Conservation (phyloP, 345 rosid species). For the Heritiera littoralis region DNA sequence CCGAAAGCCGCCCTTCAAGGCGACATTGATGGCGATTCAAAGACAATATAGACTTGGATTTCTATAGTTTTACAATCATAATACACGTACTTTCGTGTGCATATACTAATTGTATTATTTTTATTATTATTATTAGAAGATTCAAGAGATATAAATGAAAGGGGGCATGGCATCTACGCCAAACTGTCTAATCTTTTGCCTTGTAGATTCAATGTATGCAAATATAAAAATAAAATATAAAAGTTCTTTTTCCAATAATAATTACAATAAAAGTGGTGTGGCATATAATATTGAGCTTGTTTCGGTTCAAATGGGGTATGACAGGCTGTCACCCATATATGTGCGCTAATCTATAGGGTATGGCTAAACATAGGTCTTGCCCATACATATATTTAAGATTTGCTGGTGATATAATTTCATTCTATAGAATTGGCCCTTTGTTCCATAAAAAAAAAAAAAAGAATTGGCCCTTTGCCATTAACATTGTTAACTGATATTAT, state of each 20-base stretch:
- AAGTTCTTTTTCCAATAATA: neutral
- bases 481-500: no score
- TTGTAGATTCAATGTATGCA: conserved; percentile 7
- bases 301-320: neutral
- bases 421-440: no score
- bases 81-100: neutral
- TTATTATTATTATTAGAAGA: neutral
- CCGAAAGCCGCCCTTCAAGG: neutral
- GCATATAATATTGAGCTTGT: neutral
- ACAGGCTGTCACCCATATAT: conserved; percentile 13
- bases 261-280: neutral
- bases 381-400: neutral
- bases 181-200: neutral
- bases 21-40: neutral
- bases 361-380: neutral
- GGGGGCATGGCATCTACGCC: neutral
- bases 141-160: neutral
- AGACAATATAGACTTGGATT: neutral
- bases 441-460: no score
- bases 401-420: neutral
- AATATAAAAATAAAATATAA: neutral
- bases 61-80: neutral
- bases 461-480: neutral
- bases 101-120: no score
- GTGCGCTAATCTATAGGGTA: neutral